Evolutionary conservation across 1,284 basidiomycete genomes (phyloP).

Genomic region (Heterobasidion occidentale): DNA sequence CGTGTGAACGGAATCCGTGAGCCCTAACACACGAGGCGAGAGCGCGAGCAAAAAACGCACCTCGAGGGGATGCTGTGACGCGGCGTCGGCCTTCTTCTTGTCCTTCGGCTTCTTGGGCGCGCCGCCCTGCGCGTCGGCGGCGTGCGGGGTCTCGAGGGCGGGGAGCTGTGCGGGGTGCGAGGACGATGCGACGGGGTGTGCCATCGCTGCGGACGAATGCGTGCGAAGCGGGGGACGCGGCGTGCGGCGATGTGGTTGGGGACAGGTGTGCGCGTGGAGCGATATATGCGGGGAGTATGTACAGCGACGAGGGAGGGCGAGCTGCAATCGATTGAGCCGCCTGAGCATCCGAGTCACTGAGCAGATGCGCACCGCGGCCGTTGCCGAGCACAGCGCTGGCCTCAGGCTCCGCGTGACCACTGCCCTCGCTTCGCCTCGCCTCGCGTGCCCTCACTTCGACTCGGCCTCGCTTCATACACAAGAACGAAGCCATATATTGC

Average conservation of each 20-base stretch:
- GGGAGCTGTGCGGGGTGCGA: neutral
- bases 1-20: too few relatives aligned
- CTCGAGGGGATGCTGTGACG: conserved; percentile 52
- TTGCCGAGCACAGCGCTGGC: neutral
- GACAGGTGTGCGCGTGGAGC: neutral
- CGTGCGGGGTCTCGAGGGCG: neutral
- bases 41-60: conserved; percentile 27
- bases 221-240: neutral
- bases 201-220: neutral
- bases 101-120: conserved; percentile 39
- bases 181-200: neutral
- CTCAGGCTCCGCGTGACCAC: neutral
- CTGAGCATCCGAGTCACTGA: neutral
- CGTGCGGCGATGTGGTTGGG: neutral
- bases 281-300: neutral
- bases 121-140: neutral
- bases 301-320: neutral
- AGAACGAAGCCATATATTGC: neutral
- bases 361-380: neutral
- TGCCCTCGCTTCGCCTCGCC: neutral
- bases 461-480: neutral
- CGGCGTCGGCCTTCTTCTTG: conserved; percentile 39
- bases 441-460: neutral
- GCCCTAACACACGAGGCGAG: neutral
- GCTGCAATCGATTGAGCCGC: neutral